Conservation (phyloP, 2,329 filamentous ascomycete genomes). For the Hawksworthiomyces lignivorus region DNA sequence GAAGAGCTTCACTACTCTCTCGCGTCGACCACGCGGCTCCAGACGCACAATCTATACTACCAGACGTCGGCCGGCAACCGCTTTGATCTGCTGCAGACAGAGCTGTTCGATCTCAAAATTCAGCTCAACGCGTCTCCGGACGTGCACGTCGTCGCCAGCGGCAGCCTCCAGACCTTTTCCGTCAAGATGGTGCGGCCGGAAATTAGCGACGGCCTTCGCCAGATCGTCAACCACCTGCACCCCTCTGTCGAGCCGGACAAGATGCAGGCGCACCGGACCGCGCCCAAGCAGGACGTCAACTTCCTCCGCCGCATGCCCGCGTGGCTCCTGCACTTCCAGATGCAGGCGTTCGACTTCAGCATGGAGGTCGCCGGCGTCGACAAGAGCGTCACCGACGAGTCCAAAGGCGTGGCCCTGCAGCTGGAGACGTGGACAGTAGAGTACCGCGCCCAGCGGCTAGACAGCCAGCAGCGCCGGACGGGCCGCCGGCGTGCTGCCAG, state of each 20-base stretch:
- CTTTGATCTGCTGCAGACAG: slow-evolving; percentile 80
- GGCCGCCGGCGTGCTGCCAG: slow-evolving; percentile 67
- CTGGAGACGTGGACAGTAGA: slow-evolving; percentile 82
- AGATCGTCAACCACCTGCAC: slow-evolving; percentile 80
- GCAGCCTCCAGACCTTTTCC: slow-evolving; percentile 77
- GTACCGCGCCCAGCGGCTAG: slow-evolving; percentile 74
- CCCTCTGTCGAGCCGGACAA: slow-evolving; percentile 61
- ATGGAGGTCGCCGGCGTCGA: slow-evolving; percentile 88
- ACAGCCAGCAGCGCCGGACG: slow-evolving; percentile 50
- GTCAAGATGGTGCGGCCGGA: slow-evolving; percentile 86
- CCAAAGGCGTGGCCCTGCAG: slow-evolving; percentile 76
- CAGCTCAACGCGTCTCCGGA: slow-evolving; percentile 81
- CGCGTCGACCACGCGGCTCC: slow-evolving; percentile 70
- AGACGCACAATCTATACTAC: slow-evolving; percentile 88
- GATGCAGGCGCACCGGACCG: slow-evolving; percentile 43
- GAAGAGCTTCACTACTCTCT: slow-evolving; percentile 83
- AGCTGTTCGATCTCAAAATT: slow-evolving; percentile 78
- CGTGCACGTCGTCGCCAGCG: slow-evolving; percentile 71
- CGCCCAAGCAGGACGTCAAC: slow-evolving; percentile 50
- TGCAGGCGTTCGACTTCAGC: slow-evolving; percentile 84
- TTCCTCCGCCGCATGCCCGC: slow-evolving; percentile 70
- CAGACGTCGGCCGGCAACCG: slow-evolving; percentile 76
- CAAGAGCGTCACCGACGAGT: slow-evolving; percentile 70
- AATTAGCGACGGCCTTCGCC: slow-evolving; percentile 83
- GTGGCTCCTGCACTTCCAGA: slow-evolving; percentile 77